Conservation (phyloP, 345 rosid species). For the Raphanus sativus region DNA sequence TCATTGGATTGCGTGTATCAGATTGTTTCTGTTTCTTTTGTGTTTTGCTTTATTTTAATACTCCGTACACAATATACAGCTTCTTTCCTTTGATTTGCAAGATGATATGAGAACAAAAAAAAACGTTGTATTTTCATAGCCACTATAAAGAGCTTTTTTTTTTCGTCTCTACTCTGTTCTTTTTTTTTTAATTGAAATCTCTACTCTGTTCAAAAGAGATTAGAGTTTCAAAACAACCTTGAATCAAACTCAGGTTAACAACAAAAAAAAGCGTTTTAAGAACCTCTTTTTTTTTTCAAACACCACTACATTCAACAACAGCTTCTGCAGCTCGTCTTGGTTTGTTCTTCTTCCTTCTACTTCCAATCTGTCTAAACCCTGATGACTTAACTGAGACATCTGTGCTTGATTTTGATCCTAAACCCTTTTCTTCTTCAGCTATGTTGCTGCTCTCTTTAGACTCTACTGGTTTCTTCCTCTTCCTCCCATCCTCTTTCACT, state of each 20-base stretch:
- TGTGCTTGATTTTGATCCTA: conserved; percentile 46
- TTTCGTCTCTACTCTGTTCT: not conserved
- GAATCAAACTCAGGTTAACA: conserved; percentile 28
- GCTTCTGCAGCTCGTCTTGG: conserved; percentile 85
- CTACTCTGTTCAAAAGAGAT: too few relatives aligned
- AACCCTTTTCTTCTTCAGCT: conserved; percentile 54
- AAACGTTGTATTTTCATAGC: not conserved
- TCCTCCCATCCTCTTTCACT: conserved; percentile 47
- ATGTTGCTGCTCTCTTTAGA: conserved; percentile 45
- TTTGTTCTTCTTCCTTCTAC: conserved; percentile 79
- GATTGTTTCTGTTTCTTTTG: not conserved
- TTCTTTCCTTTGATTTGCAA: not conserved
- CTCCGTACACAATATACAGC: not conserved
- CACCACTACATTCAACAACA: conserved; percentile 65
- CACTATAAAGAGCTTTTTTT: not conserved
- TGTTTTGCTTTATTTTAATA: not conserved
- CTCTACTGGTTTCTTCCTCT: conserved; percentile 49
- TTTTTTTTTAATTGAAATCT: too few relatives aligned
- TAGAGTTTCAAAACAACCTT: not conserved
- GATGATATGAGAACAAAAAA: not conserved
- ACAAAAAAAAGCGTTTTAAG: conserved; percentile 10
- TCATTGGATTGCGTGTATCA: conserved; percentile 6
- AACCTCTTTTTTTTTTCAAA: conserved; percentile 14
- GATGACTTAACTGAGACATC: conserved; percentile 46
- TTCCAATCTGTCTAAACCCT: conserved; percentile 65